These are phyloP conservation scores for Cenococcum geophilum DNA, from an alignment of 495 filamentous ascomycete genomes.

Conservation along the genomic window DNA sequence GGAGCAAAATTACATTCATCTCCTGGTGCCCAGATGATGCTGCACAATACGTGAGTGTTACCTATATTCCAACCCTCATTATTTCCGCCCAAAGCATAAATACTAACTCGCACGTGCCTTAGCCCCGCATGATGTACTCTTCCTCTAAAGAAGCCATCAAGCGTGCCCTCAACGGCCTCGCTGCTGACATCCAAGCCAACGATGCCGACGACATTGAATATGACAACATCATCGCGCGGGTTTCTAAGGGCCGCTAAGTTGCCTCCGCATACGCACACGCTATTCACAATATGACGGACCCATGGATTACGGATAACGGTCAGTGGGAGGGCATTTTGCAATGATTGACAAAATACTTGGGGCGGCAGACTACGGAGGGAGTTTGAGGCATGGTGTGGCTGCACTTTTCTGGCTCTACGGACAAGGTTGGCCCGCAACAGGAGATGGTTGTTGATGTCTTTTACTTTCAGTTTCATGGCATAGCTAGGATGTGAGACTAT, in stretches of 20 bases:
- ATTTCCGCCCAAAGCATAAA: conserved; percentile 14
- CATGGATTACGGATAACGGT: no score
- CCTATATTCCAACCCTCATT: neutral
- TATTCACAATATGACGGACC: no score
- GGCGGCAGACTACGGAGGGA: neutral
- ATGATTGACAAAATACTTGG: neutral
- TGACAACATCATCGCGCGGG: conserved; percentile 66
- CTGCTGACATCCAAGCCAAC: conserved; percentile 85
- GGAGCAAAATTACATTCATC: conserved; percentile 95
- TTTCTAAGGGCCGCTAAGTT: conserved; percentile 63
- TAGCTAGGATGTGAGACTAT: conserved; percentile 7
- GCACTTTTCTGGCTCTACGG: no score
- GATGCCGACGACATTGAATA: conserved; percentile 84
- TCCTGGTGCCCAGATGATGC: conserved; percentile 86
- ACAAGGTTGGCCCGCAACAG: no score
- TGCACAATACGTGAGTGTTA: conserved; percentile 65
- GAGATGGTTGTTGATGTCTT: neutral
- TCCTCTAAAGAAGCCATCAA: conserved; percentile 90
- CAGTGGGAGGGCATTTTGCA: neutral
- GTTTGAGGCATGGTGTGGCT: no score
- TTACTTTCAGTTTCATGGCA: conserved; percentile 5
- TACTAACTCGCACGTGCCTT: conserved; percentile 8
- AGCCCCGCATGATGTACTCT: conserved; percentile 95
- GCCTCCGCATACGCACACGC: neutral
- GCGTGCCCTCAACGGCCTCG: conserved; percentile 73